phyloP scores from a whole-genome alignment of 2,329 filamentous ascomycete genomes.

The Sporothrix phasma region DNA sequence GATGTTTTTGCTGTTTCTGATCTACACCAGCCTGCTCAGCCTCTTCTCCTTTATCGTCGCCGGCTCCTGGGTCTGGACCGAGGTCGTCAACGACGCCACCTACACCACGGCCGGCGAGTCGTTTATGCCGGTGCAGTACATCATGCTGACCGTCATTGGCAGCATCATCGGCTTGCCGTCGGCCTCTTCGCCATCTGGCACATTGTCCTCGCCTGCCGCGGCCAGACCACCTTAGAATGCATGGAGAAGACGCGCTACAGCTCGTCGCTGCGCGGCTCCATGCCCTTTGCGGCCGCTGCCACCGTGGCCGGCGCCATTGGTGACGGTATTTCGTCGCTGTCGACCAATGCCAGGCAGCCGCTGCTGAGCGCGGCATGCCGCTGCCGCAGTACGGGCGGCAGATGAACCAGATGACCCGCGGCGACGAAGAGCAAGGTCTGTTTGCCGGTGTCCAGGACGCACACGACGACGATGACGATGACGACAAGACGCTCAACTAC shows the following conservation, averaged over 20 bases:
- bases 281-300: slow-evolving; percentile 49
- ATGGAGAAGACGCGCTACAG: slow-evolving; percentile 93
- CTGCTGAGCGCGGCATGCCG: slow-evolving; percentile 32
- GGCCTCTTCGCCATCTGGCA: slow-evolving; percentile 90
- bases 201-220: slow-evolving; percentile 64
- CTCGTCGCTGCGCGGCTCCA: slow-evolving; percentile 60
- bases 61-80: slow-evolving; percentile 72
- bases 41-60: slow-evolving; percentile 71
- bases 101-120: slow-evolving; percentile 60
- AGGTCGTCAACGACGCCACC: slow-evolving; percentile 56
- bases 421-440: slow-evolving; percentile 14
- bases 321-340: not conserved
- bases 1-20: slow-evolving; percentile 81
- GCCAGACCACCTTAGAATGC: slow-evolving; percentile 91
- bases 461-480: slow-evolving; percentile 6
- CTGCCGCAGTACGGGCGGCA: slow-evolving; percentile 59
- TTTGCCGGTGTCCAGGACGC: slow-evolving; percentile 11
- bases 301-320: slow-evolving; percentile 40
- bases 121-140: slow-evolving; percentile 80
- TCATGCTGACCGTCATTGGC: slow-evolving; percentile 74
- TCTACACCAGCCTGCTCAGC: slow-evolving; percentile 82
- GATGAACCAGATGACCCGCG: slow-evolving; percentile 31
- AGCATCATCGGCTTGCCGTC: slow-evolving; percentile 82
- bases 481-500: not conserved
- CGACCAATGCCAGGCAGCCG: slow-evolving; percentile 26